Base-by-base conservation (phyloP, 768 basidiomycete species). In the Arthromyces matolae region DNA sequence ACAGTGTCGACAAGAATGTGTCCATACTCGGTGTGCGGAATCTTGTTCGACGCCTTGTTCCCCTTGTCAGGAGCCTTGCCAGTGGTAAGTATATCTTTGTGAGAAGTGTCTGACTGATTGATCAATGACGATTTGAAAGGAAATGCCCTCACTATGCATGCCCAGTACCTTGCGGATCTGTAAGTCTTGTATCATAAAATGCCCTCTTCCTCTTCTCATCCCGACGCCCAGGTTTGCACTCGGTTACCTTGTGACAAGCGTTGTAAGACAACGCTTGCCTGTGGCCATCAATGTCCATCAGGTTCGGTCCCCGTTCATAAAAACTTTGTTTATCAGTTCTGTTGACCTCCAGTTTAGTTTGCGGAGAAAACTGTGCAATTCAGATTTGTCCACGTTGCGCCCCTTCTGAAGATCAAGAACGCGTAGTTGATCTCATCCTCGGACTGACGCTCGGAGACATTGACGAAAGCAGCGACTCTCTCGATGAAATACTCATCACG, bases 211-310 rank as follows among this genome's bases (percentile, higher is more conserved):
- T n/a, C 42, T 5, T 13, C 27, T 7, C 22, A 23, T 4, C 5
- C 51, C 29, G 43, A 33, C 24, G 52, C 9, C 33, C 39, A 86
- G 84, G 70, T 83, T 18, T 89, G 86, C 59, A 68, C 77, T 3
- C 73, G 84, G 3, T 60, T 84, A 1, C 86, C 86, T 2, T 86
- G 85, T 52, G 79, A 87, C 50, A 45, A 61, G 37, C 73, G 71
- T 0, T 88, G 86, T 47, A 53, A 63, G 12, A 68, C 68, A 10
- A n/a, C 43, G 0, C 69, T 88, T 9, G 2, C 32, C 5, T 88
- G 86, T 58, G 82, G 83, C 8, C 84, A 86, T 59, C 67, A 54
- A 28, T 88, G 86, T 52, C 81, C 83, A 13, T 86, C 84, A 28
- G 76, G 85, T 86, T 57, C 42, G 70, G 59, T 10, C n/a, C n/a